Evolutionary conservation across 164 flowering plant species (phyloP).

Genomic region (Magnolia changhungtana): DNA sequence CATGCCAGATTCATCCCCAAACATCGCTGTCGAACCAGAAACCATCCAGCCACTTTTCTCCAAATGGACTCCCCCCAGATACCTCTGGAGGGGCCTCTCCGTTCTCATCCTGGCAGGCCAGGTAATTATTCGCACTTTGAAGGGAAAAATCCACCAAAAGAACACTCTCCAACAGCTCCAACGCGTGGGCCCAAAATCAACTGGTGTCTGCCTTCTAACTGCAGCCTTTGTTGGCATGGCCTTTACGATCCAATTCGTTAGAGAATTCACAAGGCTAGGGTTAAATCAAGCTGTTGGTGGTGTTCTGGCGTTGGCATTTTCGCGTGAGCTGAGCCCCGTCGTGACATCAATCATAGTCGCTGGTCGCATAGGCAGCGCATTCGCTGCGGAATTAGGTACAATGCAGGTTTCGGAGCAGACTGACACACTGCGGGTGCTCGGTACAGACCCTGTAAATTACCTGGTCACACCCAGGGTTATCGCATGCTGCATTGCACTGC

Average conservation of each 20-base stretch:
- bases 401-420: conserved; percentile 99
- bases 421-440: conserved; percentile 81
- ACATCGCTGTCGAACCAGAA: conserved; percentile 27
- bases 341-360: conserved; percentile 85
- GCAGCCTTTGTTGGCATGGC: conserved; percentile 96
- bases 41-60: conserved; percentile 25
- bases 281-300: conserved; percentile 80
- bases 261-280: conserved; percentile 87
- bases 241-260: conserved; percentile 86
- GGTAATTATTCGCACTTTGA: conserved; percentile 52
- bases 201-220: conserved; percentile 83
- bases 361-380: conserved; percentile 90
- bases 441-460: conserved; percentile 85
- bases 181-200: conserved; percentile 84
- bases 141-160: conserved; percentile 71
- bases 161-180: conserved; percentile 91
- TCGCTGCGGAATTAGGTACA: conserved; percentile 90
- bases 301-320: conserved; percentile 81
- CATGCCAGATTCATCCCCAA: conserved; percentile 32
- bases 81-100: conserved; percentile 83
- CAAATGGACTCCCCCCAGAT: conserved; percentile 76
- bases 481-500: conserved; percentile 75
- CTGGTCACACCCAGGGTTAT: conserved; percentile 83
- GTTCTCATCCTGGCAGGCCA: conserved; percentile 73
- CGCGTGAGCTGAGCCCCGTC: conserved; percentile 89